These are phyloP conservation scores for Penicillium argentinense DNA, from an alignment of 495 filamentous ascomycete species.

Conservation along the genomic window DNA sequence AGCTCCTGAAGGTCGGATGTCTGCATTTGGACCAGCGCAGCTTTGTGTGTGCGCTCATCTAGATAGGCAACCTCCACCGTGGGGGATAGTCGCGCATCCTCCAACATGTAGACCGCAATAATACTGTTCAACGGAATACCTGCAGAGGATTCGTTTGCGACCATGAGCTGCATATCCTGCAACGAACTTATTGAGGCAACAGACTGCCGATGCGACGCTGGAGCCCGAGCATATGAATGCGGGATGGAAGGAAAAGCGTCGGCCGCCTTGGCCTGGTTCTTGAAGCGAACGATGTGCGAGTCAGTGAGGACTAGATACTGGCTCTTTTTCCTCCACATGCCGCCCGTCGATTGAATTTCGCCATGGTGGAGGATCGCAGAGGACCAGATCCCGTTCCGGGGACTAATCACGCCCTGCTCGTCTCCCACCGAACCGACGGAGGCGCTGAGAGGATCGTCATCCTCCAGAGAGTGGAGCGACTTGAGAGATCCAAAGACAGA, in stretches of 20 bases:
- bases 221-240: slow-evolving; percentile 38
- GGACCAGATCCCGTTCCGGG: slow-evolving; percentile 40
- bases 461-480: slow-evolving; percentile 51
- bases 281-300: slow-evolving; percentile 78
- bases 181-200: slow-evolving; percentile 59
- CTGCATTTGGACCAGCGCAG: slow-evolving; percentile 64
- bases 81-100: slow-evolving; percentile 75
- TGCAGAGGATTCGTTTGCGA: slow-evolving; percentile 45
- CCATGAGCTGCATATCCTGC: slow-evolving; percentile 57
- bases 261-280: slow-evolving; percentile 67
- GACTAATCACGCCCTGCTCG: slow-evolving; percentile 26
- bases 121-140: slow-evolving; percentile 71
- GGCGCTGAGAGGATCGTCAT: slow-evolving; percentile 44
- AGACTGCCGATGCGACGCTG: slow-evolving; percentile 49
- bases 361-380: slow-evolving; percentile 64
- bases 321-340: slow-evolving; percentile 80
- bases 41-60: slow-evolving; percentile 67
- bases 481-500: slow-evolving; percentile 60
- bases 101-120: slow-evolving; percentile 75
- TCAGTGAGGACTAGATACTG: slow-evolving; percentile 92
- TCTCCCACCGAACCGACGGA: slow-evolving; percentile 37
- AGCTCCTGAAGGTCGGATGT: slow-evolving; percentile 71
- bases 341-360: slow-evolving; percentile 75
- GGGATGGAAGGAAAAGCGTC: slow-evolving; percentile 61
- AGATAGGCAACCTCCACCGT: slow-evolving; percentile 75